phyloP scores from a whole-genome alignment of 2,329 filamentous ascomycete genomes.

The Blumeria graminis region DNA sequence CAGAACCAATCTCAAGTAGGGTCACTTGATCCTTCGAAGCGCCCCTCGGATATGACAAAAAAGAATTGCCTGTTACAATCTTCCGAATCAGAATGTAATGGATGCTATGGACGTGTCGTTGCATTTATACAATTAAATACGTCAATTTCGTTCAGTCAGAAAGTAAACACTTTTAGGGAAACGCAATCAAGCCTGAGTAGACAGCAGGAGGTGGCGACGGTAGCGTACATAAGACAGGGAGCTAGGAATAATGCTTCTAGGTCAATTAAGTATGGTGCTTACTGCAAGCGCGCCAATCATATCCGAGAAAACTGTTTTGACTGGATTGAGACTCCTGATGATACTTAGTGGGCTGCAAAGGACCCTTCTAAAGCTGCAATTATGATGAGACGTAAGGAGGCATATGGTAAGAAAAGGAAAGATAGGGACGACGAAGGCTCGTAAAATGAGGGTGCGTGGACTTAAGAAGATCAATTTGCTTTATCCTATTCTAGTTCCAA shows the following conservation, averaged over 20 bases:
- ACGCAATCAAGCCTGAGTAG: not conserved
- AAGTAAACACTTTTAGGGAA: not conserved
- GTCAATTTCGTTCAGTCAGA: not conserved
- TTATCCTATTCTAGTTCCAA: not conserved
- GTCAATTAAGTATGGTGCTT: not conserved
- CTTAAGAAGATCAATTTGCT: not conserved
- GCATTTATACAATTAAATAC: not conserved
- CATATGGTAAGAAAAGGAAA: not conserved
- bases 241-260: too few species aligned
- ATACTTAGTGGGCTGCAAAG: not conserved
- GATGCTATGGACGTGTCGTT: not conserved
- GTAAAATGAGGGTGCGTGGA: not conserved
- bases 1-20: not conserved
- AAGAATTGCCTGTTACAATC: not conserved
- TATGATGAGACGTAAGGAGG: not conserved
- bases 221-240: not conserved
- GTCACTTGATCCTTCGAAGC: not conserved
- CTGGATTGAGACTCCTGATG: not conserved
- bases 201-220: not conserved
- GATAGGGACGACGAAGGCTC: not conserved
- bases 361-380: not conserved
- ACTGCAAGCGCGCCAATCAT: not conserved
- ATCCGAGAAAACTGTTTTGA: not conserved
- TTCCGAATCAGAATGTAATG: not conserved
- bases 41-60: not conserved